Conservation (phyloP, 1,284 basidiomycete genomes). For the Ganoderma lingzhi region DNA sequence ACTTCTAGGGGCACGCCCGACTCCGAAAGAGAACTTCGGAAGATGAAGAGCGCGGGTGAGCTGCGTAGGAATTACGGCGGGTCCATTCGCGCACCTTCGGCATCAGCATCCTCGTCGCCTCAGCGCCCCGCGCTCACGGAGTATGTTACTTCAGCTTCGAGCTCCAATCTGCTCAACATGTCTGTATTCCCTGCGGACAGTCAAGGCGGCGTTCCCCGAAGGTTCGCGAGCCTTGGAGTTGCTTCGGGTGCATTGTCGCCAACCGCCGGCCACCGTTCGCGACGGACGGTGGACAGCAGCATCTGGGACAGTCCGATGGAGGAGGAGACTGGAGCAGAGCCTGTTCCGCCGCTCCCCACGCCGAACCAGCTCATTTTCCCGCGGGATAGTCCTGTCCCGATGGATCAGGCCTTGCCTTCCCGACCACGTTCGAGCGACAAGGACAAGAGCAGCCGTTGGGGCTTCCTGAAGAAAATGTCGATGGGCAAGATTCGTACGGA, state of each 20-base stretch:
- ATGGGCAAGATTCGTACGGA: slow-evolving; percentile 87
- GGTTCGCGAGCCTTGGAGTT: slow-evolving; percentile 75
- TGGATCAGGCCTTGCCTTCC: slow-evolving; percentile 36
- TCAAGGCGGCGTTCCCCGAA: slow-evolving; percentile 50
- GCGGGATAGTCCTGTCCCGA: slow-evolving; percentile 32
- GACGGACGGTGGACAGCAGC: slow-evolving; percentile 38
- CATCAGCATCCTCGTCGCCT: slow-evolving; percentile 43
- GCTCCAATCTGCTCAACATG: slow-evolving; percentile 63
- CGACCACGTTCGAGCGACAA: slow-evolving; percentile 48
- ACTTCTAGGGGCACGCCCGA: slow-evolving; percentile 36
- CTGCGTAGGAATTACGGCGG: slow-evolving; percentile 56
- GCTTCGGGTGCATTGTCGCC: slow-evolving; percentile 36
- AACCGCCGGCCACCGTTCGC: slow-evolving; percentile 29
- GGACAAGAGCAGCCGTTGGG: slow-evolving; percentile 81
- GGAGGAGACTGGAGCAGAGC: slow-evolving; percentile 34
- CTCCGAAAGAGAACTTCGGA: slow-evolving; percentile 67
- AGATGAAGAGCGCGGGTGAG: slow-evolving; percentile 90
- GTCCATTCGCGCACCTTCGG: slow-evolving; percentile 28
- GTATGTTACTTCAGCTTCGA: slow-evolving; percentile 66
- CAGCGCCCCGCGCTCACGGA: slow-evolving; percentile 56
- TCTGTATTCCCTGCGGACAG: slow-evolving; percentile 45
- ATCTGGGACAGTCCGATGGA: slow-evolving; percentile 44
- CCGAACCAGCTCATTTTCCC: slow-evolving; percentile 35
- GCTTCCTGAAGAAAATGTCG: slow-evolving; percentile 96
- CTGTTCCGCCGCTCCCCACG: slow-evolving; percentile 30